Percentiles rank a stretch among this genome's conserved stretches.
Conservation (phyloP, 192 early-diverging fungal genomes). For the Rhizophagus clarus region DNA sequence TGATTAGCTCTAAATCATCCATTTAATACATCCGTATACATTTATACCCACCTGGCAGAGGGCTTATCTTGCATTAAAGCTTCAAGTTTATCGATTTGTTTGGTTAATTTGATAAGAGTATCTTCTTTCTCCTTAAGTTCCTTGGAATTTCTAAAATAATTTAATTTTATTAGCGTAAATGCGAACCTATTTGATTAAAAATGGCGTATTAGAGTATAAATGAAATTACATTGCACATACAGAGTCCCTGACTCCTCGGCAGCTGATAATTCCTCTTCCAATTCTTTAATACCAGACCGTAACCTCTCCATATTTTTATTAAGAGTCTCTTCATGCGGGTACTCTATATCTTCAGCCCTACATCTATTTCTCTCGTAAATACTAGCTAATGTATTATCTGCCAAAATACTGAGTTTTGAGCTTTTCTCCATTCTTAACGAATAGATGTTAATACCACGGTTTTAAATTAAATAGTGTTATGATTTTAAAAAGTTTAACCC, state of each 20-base stretch:
- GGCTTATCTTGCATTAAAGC: constrained; percentile 47
- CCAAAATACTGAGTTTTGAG: constrained; percentile 49
- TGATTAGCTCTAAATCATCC: neutral
- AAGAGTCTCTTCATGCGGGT: constrained; percentile 57
- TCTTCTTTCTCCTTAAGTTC: constrained; percentile 65
- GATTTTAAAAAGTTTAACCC: no score
- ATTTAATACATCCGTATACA: constrained; percentile 14
- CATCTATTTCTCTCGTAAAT: constrained; percentile 62
- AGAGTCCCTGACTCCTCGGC: constrained; percentile 57
- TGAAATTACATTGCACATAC: constrained; percentile 41
- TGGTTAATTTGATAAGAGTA: constrained; percentile 61
- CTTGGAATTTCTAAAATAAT: constrained; percentile 37
- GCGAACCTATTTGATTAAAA: neutral
- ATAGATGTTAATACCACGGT: neutral
- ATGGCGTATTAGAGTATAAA: neutral
- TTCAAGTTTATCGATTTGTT: constrained; percentile 63
- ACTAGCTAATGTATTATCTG: constrained; percentile 58
- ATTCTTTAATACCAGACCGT: constrained; percentile 49
- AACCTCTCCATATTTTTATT: constrained; percentile 53
- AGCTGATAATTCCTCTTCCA: constrained; percentile 57
- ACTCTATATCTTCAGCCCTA: constrained; percentile 50
- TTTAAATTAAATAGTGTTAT: no score
- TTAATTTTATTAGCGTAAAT: neutral
- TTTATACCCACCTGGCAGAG: constrained; percentile 41
- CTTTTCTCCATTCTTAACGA: constrained; percentile 19